phyloP scores from a whole-genome alignment of 2,329 filamentous ascomycete species.

The Verticillium longisporum region DNA sequence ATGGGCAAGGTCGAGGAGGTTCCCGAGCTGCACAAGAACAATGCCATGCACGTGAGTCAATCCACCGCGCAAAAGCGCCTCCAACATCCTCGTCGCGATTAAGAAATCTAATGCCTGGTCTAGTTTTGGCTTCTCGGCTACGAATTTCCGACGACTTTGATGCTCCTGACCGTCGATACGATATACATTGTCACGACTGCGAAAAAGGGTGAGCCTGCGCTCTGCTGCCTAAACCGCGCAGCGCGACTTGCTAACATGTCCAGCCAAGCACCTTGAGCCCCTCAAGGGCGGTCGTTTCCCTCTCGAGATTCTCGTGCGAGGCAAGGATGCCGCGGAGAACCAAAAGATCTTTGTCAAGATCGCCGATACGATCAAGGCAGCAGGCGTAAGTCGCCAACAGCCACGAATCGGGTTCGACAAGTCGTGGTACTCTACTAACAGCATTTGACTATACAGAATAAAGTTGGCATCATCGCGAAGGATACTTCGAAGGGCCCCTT shows the following conservation, averaged over 20 bases:
- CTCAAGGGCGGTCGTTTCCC: slow-evolving; percentile 89
- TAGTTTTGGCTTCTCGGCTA: slow-evolving; percentile 98
- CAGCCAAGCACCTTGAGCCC: slow-evolving; percentile 90
- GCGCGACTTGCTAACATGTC: background rate
- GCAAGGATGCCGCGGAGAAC: slow-evolving; percentile 88
- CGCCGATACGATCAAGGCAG: slow-evolving; percentile 76
- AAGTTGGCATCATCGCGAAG: slow-evolving; percentile 80
- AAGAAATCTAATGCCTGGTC: background rate
- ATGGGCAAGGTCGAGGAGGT: slow-evolving; percentile 94
- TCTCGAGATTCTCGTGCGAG: slow-evolving; percentile 83
- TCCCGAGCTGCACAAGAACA: slow-evolving; percentile 87
- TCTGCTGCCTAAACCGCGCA: background rate
- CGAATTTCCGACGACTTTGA: slow-evolving; percentile 93
- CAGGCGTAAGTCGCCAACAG: slow-evolving; percentile 59
- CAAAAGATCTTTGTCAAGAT: slow-evolving; percentile 83
- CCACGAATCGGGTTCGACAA: background rate
- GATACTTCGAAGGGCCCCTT: slow-evolving; percentile 83
- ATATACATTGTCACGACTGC: slow-evolving; percentile 91
- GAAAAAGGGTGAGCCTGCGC: slow-evolving; percentile 70
- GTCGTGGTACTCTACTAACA: slow-evolving; percentile 3
- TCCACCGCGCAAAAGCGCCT: background rate
- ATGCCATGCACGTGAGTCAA: slow-evolving; percentile 79
- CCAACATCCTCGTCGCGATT: slow-evolving; percentile 1
- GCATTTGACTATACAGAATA: slow-evolving; percentile 52
- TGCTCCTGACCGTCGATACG: slow-evolving; percentile 82